Conservation (phyloP, 176 grass and related monocot species). For the Avena insularis region DNA sequence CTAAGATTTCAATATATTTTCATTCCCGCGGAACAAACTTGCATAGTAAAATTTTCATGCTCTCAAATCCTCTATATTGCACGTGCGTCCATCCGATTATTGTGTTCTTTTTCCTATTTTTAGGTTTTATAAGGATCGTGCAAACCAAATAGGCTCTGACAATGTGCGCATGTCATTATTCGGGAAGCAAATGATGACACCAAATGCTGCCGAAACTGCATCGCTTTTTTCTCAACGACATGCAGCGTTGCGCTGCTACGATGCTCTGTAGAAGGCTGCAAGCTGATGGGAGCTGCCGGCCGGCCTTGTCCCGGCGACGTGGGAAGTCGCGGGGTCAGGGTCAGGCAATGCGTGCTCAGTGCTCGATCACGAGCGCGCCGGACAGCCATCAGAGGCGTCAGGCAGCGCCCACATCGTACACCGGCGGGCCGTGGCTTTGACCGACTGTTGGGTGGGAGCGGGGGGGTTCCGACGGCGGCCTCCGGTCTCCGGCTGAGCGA, state of each 20-base stretch:
- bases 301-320: constrained; percentile 17
- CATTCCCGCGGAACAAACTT: no score
- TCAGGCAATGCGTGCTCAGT: background rate
- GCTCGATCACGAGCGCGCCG: constrained; percentile 7
- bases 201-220: background rate
- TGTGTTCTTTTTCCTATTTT: background rate
- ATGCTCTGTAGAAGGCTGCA: constrained; percentile 3
- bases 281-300: constrained; percentile 16
- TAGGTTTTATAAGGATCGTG: background rate
- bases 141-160: background rate
- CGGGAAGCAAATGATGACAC: background rate
- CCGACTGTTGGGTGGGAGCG: background rate
- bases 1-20: no score
- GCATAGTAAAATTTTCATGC: no score
- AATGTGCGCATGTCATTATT: background rate
- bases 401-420: background rate
- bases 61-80: background rate
- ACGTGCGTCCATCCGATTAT: background rate
- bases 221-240: background rate
- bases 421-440: constrained; percentile 4
- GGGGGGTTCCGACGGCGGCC: background rate
- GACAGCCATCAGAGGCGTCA: background rate
- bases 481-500: background rate
- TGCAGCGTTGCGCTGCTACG: background rate
- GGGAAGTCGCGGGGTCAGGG: background rate